phyloP scores from a whole-genome alignment of 148 eudicot genomes.

The Simmondsia chinensis region DNA sequence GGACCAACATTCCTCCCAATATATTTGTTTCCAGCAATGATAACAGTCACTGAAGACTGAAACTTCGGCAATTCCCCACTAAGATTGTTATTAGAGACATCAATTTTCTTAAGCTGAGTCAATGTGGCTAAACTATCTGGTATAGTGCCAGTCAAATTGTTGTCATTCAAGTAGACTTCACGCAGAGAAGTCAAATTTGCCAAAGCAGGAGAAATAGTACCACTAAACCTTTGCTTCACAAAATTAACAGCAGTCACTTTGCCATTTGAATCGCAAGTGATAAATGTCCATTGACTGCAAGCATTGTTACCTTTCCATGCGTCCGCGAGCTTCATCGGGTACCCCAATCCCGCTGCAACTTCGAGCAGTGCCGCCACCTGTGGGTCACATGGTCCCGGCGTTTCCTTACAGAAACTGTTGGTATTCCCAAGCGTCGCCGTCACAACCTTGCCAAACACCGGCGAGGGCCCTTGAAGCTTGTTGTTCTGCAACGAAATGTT shows the following conservation, averaged over 20 bases:
- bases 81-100: constrained; percentile 55
- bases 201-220: constrained; percentile 50
- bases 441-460: constrained; percentile 24
- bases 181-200: constrained; percentile 35
- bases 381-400: constrained; percentile 11
- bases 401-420: constrained; percentile 36
- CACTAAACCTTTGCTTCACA: constrained; percentile 31
- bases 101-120: constrained; percentile 27
- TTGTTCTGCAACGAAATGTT: constrained; percentile 53
- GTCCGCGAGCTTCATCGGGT: constrained; percentile 41
- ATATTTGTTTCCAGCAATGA: constrained; percentile 26
- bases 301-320: constrained; percentile 59
- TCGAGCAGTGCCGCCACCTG: constrained; percentile 48
- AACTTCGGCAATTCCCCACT: constrained; percentile 46
- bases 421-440: constrained; percentile 17
- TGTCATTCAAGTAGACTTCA: constrained; percentile 31
- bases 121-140: constrained; percentile 38
- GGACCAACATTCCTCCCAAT: constrained; percentile 25
- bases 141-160: constrained; percentile 40
- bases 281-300: constrained; percentile 37
- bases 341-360: constrained; percentile 37
- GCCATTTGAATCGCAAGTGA: constrained; percentile 29
- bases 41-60: constrained; percentile 21
- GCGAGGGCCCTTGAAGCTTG: constrained; percentile 45
- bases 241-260: constrained; percentile 33